Percentiles rank a stretch among this genome's conserved stretches.
phyloP scores from a whole-genome alignment of 2,329 filamentous ascomycete species.

The Arachnomyces sp. region DNA sequence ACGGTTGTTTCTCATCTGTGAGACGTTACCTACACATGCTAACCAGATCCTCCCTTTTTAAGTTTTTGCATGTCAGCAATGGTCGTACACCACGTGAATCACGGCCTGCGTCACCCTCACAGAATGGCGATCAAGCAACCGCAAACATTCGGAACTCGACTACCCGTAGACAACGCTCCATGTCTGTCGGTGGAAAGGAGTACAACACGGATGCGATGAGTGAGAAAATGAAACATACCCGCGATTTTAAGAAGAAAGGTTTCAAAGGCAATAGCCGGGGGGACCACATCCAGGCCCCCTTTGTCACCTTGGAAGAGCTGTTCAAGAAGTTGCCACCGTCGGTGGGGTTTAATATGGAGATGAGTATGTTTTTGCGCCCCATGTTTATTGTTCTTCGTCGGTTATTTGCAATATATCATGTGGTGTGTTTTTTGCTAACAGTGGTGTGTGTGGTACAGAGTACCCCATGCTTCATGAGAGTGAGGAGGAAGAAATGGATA shows the following conservation, averaged over 20 bases:
- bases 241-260: conserved; percentile 87
- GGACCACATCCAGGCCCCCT: conserved; percentile 90
- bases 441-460: conserved; percentile 37
- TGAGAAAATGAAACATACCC: conserved; percentile 94
- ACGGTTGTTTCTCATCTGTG: conserved; percentile 1
- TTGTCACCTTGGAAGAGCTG: conserved; percentile 89
- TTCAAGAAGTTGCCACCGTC: conserved; percentile 73
- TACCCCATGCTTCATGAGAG: conserved; percentile 97
- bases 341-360: conserved; percentile 96
- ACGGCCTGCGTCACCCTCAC: conserved; percentile 39
- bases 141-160: conserved; percentile 7
- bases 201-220: conserved; percentile 40
- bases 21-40: not conserved
- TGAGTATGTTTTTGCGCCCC: conserved; percentile 48
- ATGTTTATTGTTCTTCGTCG: not conserved
- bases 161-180: conserved; percentile 42
- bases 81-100: conserved; percentile 38
- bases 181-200: conserved; percentile 51
- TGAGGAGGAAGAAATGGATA: conserved; percentile 89
- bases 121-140: conserved; percentile 14
- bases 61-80: conserved; percentile 76
- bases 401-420: conserved; percentile 12
- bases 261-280: conserved; percentile 94
- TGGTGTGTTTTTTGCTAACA: conserved; percentile 11
- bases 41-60: not conserved